Percentiles rank a stretch among this genome's conserved stretches.
These are phyloP conservation scores for Solanum pennellii DNA, from an alignment of 257 asterid species.

Conservation along the genomic window DNA sequence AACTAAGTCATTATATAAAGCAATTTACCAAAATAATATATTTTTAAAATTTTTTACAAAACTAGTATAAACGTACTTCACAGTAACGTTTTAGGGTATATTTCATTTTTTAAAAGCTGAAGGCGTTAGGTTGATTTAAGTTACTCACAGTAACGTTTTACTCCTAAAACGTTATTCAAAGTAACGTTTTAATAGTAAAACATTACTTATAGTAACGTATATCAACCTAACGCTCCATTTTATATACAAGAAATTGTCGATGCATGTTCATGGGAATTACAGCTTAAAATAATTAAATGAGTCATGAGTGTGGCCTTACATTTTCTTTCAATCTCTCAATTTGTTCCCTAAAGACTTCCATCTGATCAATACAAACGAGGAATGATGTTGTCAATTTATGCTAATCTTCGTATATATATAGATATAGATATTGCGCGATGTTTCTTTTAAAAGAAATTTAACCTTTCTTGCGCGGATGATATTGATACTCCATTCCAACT, in stretches of 20 bases:
- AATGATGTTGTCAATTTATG: neutral
- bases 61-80: too few relatives aligned
- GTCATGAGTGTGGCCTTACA: conserved; percentile 17
- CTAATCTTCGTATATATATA: neutral
- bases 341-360: conserved; percentile 68
- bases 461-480: conserved; percentile 75
- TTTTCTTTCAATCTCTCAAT: conserved; percentile 55
- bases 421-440: neutral
- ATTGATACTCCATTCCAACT: conserved; percentile 57
- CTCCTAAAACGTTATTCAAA: too few relatives aligned
- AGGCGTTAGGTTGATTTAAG: too few relatives aligned
- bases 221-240: too few relatives aligned
- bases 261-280: neutral
- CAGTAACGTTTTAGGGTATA: too few relatives aligned
- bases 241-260: neutral
- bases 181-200: too few relatives aligned
- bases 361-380: conserved; percentile 19
- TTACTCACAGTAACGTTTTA: too few relatives aligned
- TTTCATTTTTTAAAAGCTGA: too few relatives aligned
- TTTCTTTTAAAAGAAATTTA: neutral
- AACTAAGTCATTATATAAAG: too few relatives aligned
- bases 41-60: too few relatives aligned
- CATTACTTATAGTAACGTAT: too few relatives aligned
- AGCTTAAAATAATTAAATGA: neutral
- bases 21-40: too few relatives aligned